Conservation (phyloP, 352 stramenopile genomes). For the Peronospora farinosa region DNA sequence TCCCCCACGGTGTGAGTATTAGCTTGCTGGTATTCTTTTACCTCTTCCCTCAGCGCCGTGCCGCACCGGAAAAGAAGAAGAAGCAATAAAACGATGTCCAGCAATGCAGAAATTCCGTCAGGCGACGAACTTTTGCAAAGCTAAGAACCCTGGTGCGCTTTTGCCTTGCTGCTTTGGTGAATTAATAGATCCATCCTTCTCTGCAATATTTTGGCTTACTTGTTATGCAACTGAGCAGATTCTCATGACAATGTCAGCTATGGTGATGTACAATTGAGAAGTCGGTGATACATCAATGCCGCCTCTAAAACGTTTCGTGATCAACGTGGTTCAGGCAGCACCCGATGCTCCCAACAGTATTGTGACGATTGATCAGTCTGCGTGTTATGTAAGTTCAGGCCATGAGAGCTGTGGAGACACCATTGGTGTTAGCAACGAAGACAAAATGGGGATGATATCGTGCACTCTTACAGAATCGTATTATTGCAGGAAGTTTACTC, state of each 20-base stretch:
- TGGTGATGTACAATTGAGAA: too few relatives aligned
- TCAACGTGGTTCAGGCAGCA: too few relatives aligned
- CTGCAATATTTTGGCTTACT: background rate
- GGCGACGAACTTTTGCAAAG: slow-evolving; percentile 1
- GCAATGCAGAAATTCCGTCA: background rate
- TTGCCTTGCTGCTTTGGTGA: slow-evolving; percentile 17
- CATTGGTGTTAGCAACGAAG: too few relatives aligned
- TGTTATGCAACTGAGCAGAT: background rate
- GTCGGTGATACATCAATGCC: too few relatives aligned
- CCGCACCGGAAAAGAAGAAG: slow-evolving; percentile 37
- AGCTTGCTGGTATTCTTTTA: slow-evolving; percentile 55
- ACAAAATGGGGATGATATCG: too few relatives aligned
- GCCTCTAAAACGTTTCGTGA: too few relatives aligned
- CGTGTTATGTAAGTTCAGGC: too few relatives aligned
- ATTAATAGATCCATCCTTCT: slow-evolving; percentile 11
- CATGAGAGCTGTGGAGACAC: too few relatives aligned
- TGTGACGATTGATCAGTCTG: too few relatives aligned
- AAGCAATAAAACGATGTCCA: slow-evolving; percentile 1
- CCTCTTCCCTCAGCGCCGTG: slow-evolving; percentile 47
- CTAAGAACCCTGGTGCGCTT: slow-evolving; percentile 6
- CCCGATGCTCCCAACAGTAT: too few relatives aligned
- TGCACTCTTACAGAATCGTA: too few relatives aligned
- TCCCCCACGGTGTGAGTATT: slow-evolving; percentile 60
- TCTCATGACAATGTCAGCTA: background rate
- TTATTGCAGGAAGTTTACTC: too few relatives aligned